Percentiles rank a stretch among this genome's conserved stretches.
These are phyloP conservation scores for Trichoderma virens DNA, from an alignment of 495 filamentous ascomycete genomes.

Conservation along the genomic window DNA sequence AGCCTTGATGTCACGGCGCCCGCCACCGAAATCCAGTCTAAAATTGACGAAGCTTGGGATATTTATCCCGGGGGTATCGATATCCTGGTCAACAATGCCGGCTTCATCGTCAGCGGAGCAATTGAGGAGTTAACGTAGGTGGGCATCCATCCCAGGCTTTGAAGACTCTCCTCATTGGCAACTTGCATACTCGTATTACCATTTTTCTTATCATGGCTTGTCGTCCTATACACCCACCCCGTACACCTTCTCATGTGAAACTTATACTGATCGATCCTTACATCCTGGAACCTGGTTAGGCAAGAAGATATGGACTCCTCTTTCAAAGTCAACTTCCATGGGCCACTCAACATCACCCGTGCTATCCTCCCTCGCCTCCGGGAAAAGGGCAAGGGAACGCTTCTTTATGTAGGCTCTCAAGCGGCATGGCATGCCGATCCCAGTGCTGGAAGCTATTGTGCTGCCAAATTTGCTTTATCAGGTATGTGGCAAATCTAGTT, in stretches of 20 bases:
- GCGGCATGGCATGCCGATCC: slow-evolving; percentile 15
- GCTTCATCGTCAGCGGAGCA: slow-evolving; percentile 35
- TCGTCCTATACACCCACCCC: neutral
- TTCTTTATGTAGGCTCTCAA: slow-evolving; percentile 24
- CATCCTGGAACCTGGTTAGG: slow-evolving; percentile 14
- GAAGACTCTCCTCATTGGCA: neutral
- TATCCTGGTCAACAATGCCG: slow-evolving; percentile 51
- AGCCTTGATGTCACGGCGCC: slow-evolving; percentile 41
- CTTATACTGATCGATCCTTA: neutral
- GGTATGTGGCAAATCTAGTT: neutral
- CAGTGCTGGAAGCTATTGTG: slow-evolving; percentile 15
- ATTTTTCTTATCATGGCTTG: too few species aligned
- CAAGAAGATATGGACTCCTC: slow-evolving; percentile 18
- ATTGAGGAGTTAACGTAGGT: slow-evolving; percentile 37
- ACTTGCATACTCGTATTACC: neutral
- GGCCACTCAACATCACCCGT: slow-evolving; percentile 35
- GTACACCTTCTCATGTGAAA: neutral
- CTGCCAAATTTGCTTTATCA: slow-evolving; percentile 18
- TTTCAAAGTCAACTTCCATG: slow-evolving; percentile 46
- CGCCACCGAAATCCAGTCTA: slow-evolving; percentile 27
- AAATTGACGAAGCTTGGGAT: slow-evolving; percentile 26
- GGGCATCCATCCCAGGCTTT: neutral
- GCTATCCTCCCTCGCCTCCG: slow-evolving; percentile 40
- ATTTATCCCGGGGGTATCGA: slow-evolving; percentile 37
- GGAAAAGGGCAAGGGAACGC: slow-evolving; percentile 34